Conservation (phyloP, 2,329 filamentous ascomycete species). For the Aspergillus persii region DNA sequence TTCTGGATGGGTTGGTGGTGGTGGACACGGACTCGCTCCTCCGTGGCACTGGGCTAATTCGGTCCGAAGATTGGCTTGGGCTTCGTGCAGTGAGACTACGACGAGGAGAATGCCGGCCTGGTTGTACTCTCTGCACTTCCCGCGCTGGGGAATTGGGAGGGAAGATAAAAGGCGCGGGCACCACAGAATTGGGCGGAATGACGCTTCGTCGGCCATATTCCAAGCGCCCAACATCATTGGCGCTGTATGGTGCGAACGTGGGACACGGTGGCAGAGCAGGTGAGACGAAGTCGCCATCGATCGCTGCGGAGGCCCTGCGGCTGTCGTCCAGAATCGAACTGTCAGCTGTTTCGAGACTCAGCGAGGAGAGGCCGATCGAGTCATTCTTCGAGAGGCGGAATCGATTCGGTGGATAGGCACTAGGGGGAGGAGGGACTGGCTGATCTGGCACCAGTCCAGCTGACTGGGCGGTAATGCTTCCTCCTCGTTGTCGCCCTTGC, state of each 20-base stretch:
- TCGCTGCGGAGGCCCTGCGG: constrained; percentile 24
- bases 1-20: constrained; percentile 19
- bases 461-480: constrained; percentile 34
- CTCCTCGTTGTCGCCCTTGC: constrained; percentile 26
- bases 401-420: constrained; percentile 29
- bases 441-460: constrained; percentile 35
- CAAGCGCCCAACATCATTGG: constrained; percentile 35
- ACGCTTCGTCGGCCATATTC: constrained; percentile 30
- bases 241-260: constrained; percentile 36
- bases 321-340: constrained; percentile 39
- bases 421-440: constrained; percentile 37
- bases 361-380: constrained; percentile 35
- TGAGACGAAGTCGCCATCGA: constrained; percentile 29
- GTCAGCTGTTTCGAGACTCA: constrained; percentile 39
- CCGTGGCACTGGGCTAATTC: constrained; percentile 24
- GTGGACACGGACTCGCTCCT: constrained; percentile 32
- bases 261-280: constrained; percentile 34
- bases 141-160: constrained; percentile 26
- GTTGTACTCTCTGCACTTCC: constrained; percentile 22
- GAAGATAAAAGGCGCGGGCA: constrained; percentile 26
- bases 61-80: constrained; percentile 24
- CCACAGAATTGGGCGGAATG: constrained; percentile 21
- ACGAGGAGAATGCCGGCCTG: constrained; percentile 27
- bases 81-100: constrained; percentile 36
- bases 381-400: constrained; percentile 36